Evolutionary conservation across 495 filamentous ascomycete species (phyloP).

Genomic region (Penicillium ochrochloron): DNA sequence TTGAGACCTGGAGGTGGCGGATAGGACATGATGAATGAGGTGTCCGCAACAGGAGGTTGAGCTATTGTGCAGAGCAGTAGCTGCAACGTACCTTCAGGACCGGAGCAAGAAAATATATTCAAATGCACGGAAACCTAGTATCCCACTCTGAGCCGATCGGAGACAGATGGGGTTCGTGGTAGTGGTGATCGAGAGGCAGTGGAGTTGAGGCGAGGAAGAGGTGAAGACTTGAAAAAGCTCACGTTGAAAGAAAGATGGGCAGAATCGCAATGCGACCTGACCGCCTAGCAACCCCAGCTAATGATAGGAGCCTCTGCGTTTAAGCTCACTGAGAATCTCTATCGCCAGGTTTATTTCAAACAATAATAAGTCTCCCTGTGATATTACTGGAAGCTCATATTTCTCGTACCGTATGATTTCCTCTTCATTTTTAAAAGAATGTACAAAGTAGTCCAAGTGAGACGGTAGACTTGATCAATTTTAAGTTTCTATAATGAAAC

Average conservation of each 20-base stretch:
- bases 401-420: not conserved
- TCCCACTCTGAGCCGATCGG: not conserved
- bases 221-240: constrained; percentile 3
- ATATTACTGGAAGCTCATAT: too few relatives aligned
- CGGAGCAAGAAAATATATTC: constrained; percentile 38
- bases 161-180: not conserved
- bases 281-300: not conserved
- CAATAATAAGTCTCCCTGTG: not conserved
- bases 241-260: constrained; percentile 8
- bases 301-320: not conserved
- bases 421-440: too few relatives aligned
- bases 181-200: not conserved
- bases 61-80: constrained; percentile 42
- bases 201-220: not conserved
- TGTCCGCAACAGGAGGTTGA: constrained; percentile 47
- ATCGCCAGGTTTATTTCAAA: not conserved
- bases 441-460: too few relatives aligned
- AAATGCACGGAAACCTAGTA: not conserved
- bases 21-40: constrained; percentile 92
- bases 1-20: constrained; percentile 88
- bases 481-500: too few relatives aligned
- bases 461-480: too few relatives aligned
- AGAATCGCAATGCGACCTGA: constrained; percentile 8
- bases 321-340: not conserved
- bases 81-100: constrained; percentile 66